Conservation (phyloP, 164 flowering plant genomes). For the Stephania japonica region DNA sequence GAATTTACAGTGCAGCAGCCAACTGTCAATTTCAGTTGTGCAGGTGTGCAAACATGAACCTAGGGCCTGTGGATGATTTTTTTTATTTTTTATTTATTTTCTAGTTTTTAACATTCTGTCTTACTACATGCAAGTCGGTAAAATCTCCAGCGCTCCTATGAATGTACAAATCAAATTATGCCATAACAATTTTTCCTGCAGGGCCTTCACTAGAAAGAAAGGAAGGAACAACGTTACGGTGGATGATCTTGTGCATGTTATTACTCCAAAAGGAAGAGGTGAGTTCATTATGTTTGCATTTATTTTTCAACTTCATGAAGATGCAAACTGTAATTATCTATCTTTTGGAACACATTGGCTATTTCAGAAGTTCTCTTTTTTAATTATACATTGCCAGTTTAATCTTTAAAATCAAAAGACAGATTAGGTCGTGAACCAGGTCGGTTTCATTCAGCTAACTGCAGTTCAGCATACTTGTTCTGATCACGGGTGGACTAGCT, state of each 20-base stretch:
- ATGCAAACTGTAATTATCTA: neutral
- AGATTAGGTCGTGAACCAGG: too few species aligned
- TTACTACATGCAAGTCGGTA: neutral
- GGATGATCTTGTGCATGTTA: constrained; percentile 79
- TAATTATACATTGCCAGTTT: too few species aligned
- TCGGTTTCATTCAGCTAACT: too few species aligned
- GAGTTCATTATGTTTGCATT: neutral
- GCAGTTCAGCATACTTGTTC: too few species aligned
- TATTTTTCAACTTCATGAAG: neutral
- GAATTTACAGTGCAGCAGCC: too few species aligned
- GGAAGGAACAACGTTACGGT: constrained; percentile 84
- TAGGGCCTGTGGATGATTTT: too few species aligned
- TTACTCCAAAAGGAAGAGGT: constrained; percentile 93
- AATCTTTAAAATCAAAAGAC: too few species aligned
- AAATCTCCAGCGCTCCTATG: neutral
- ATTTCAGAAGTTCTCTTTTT: too few species aligned
- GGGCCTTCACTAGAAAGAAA: constrained; percentile 68
- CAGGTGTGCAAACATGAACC: too few species aligned
- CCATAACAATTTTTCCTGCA: constrained; percentile 13
- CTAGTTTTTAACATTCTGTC: neutral
- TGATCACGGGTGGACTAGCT: neutral
- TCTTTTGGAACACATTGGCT: too few species aligned
- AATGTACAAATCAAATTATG: neutral
- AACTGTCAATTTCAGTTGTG: too few species aligned
- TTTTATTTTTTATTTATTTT: too few species aligned